Percentiles rank a stretch among this genome's conserved stretches.
These are phyloP conservation scores for Loxodes magnus DNA, from an alignment of 73 alveolate species.

Conservation along the genomic window DNA sequence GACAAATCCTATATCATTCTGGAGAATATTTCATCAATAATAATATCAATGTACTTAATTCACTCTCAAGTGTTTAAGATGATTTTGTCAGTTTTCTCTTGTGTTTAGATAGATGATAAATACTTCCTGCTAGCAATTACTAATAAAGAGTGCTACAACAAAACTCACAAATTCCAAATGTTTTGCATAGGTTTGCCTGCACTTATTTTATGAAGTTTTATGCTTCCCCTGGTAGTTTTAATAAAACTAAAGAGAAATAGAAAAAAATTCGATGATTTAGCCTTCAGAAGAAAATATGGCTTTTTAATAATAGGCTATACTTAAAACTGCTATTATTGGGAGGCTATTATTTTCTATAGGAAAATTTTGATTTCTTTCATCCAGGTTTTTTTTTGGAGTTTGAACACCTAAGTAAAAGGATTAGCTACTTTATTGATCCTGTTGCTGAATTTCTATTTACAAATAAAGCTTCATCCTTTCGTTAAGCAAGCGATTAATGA, in stretches of 20 bases:
- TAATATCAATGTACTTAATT: slow-evolving; percentile 29
- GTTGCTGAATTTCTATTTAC: neutral
- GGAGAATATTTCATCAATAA: slow-evolving; percentile 25
- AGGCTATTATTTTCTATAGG: slow-evolving; percentile 40
- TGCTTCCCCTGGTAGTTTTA: neutral
- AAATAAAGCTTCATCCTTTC: neutral
- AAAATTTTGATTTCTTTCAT: slow-evolving; percentile 19
- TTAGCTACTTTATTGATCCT: neutral
- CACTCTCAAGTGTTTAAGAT: slow-evolving; percentile 38
- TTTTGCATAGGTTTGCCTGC: slow-evolving; percentile 33
- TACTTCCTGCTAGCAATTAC: slow-evolving; percentile 17
- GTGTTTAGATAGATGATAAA: slow-evolving; percentile 38
- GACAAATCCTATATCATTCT: slow-evolving; percentile 14
- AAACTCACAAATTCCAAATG: slow-evolving; percentile 2
- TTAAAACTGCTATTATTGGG: slow-evolving; percentile 39
- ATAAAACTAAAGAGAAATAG: neutral
- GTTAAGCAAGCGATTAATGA: neutral
- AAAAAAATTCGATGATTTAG: neutral
- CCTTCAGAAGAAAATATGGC: slow-evolving; percentile 38
- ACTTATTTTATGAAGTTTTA: slow-evolving; percentile 14
- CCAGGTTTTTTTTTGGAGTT: slow-evolving; percentile 17
- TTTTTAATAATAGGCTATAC: slow-evolving; percentile 44
- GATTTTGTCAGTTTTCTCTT: slow-evolving; percentile 34
- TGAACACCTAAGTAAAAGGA: neutral
- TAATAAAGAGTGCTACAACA: slow-evolving; percentile 22